Evolutionary conservation across 1,284 basidiomycete species (phyloP).

Genomic region (Rhodotorula sp.): DNA sequence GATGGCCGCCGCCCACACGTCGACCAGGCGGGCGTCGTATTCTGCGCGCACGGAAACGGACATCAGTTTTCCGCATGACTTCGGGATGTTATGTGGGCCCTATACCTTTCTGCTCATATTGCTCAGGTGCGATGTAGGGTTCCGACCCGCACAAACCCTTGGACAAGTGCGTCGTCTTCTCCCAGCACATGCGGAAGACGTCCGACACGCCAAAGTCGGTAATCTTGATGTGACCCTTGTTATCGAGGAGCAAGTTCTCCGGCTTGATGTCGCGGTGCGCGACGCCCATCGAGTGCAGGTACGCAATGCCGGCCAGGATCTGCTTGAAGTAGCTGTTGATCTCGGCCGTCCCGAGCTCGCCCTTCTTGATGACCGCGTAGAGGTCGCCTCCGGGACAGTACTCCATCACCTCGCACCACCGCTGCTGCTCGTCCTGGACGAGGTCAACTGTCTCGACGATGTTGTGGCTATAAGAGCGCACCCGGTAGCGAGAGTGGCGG

Average conservation of each 20-base stretch:
- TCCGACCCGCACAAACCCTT: slow-evolving; percentile 96
- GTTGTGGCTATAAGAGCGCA: slow-evolving; percentile 59
- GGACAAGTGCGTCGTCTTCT: slow-evolving; percentile 92
- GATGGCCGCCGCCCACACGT: slow-evolving; percentile 95
- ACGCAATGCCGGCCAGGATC: slow-evolving; percentile 81
- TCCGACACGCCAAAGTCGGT: slow-evolving; percentile 98
- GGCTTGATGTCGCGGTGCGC: slow-evolving; percentile 98
- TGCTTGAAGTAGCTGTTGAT: slow-evolving; percentile 99
- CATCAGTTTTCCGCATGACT: slow-evolving; percentile 4
- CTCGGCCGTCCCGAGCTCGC: slow-evolving; percentile 88
- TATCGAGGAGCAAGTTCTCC: slow-evolving; percentile 94
- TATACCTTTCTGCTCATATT: slow-evolving; percentile 94
- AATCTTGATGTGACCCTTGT: slow-evolving; percentile 90
- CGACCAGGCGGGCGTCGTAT: slow-evolving; percentile 94
- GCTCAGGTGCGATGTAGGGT: slow-evolving; percentile 97
- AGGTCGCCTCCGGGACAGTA: slow-evolving; percentile 96
- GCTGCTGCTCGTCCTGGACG: slow-evolving; percentile 91
- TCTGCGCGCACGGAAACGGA: slow-evolving; percentile 57
- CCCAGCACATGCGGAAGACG: slow-evolving; percentile 97
- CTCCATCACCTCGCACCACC: slow-evolving; percentile 99
- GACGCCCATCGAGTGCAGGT: slow-evolving; percentile 92
- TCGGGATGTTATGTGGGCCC: slow-evolving; percentile 45
- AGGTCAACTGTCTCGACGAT: slow-evolving; percentile 98
- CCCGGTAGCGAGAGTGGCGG: no score
- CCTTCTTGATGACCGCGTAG: slow-evolving; percentile 97